Percentiles rank a stretch among this genome's conserved stretches.
Evolutionary conservation across 1,284 basidiomycete genomes (phyloP).

Genomic region (Macrocybe sp.): DNA sequence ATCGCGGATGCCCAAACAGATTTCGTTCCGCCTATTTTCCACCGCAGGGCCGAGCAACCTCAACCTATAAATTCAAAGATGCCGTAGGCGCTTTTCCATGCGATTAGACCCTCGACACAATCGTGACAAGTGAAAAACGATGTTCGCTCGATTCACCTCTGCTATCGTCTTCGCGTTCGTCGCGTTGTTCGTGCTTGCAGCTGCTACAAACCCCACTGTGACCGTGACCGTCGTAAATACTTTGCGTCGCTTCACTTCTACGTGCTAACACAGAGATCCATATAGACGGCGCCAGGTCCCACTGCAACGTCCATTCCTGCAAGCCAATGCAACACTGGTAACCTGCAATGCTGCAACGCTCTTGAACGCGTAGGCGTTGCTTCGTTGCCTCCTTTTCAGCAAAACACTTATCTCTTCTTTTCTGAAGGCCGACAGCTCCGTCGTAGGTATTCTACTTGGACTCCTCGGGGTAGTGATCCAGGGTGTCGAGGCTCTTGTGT

Average conservation of each 20-base stretch:
- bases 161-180: slow-evolving; percentile 15
- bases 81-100: no score
- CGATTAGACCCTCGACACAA: no score
- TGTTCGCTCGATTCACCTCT: slow-evolving; percentile 19
- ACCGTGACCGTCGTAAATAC: slow-evolving; percentile 16
- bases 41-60: no score
- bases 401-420: neutral
- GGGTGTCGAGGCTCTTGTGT: slow-evolving; percentile 21
- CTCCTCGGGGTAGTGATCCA: slow-evolving; percentile 23
- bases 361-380: slow-evolving; percentile 18
- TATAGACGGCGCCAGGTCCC: slow-evolving; percentile 14
- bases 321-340: slow-evolving; percentile 24
- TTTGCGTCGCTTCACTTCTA: neutral
- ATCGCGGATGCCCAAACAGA: no score
- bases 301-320: slow-evolving; percentile 17
- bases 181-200: slow-evolving; percentile 18
- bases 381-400: neutral
- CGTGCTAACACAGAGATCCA: neutral
- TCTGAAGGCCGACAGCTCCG: slow-evolving; percentile 19
- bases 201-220: slow-evolving; percentile 18
- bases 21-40: no score
- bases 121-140: slow-evolving; percentile 1
- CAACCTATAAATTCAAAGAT: no score
- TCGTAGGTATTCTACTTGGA: slow-evolving; percentile 18
- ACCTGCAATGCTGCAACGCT: slow-evolving; percentile 25